phyloP scores from a whole-genome alignment of 2,329 filamentous ascomycete species.

The Aspergillus texensis region DNA sequence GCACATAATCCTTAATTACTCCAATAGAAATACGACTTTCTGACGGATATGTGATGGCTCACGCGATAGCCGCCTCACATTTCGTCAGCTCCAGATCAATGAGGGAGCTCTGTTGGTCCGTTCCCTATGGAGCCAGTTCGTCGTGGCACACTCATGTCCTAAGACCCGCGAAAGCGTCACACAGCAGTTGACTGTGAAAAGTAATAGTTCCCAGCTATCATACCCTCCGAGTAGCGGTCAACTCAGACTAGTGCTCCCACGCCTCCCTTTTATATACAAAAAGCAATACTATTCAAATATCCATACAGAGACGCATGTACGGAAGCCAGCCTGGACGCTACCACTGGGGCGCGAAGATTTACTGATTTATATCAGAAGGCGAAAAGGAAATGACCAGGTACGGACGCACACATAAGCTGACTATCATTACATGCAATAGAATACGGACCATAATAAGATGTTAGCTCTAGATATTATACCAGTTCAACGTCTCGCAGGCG shows the following conservation, averaged over 20 bases:
- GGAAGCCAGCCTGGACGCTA: background rate
- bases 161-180: slow-evolving; percentile 19
- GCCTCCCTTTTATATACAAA: no score
- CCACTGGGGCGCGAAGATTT: no score
- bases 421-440: background rate
- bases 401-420: no score
- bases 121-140: slow-evolving; percentile 14
- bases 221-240: background rate
- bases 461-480: no score
- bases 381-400: background rate
- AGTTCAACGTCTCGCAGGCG: slow-evolving; percentile 18
- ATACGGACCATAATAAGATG: background rate
- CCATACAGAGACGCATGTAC: background rate
- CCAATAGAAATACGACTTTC: slow-evolving; percentile 15
- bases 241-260: background rate
- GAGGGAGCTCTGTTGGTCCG: slow-evolving; percentile 12
- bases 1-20: background rate
- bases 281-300: background rate
- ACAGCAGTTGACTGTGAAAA: slow-evolving; percentile 14
- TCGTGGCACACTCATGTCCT: slow-evolving; percentile 19
- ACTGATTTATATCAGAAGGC: background rate
- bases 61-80: slow-evolving; percentile 20
- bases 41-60: slow-evolving; percentile 7
- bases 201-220: slow-evolving; percentile 5
- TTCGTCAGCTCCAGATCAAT: slow-evolving; percentile 3